Base-by-base conservation (phyloP, 2,329 filamentous ascomycete genomes). In the Pyrenophora seminiperda region DNA sequence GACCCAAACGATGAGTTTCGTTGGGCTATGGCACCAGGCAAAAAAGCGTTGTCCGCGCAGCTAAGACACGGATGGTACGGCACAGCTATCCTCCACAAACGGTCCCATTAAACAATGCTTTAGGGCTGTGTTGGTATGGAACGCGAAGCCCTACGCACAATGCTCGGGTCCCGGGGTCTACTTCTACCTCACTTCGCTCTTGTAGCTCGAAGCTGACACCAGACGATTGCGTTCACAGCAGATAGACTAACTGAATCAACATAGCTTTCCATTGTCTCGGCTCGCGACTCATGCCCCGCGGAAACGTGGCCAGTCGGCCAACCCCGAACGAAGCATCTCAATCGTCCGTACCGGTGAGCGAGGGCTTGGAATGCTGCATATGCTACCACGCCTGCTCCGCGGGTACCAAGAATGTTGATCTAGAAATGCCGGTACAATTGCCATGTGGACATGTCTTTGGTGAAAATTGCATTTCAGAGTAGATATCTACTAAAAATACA, bases 371-470 rank as follows among this genome's bases (percentile, higher is more conserved):
- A 7, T 62, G 56, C 34, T 56, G 37, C 33, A 62, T 53, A 19
- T 63, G 55, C 37, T 58, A 50, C 27, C 34, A 48, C 27, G 18
- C 47, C 7, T 60, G 57, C 47, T 40, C 29, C 27, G 37, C 34
- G 34, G 31, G 36, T 41, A 41, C 11, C 27, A 27, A 32, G 36
- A 34, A 34, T 14, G 18, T 42, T 5, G 42, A 40, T 40, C 29
- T 50, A 14, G 55, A 62, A 32, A 18, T 39, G n/a, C 53, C 53
- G 19, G 27, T 54, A 14, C 44, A 56, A 29, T 55, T 59, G 14
- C 24, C 31, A 11, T 61, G 50, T 43, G 43, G 56, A 7, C 59
- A 62, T 49, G 36, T 55, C 32, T 59, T 59, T 46, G 59, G 59
- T n/a, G 31, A 24, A 15, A 43, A 32, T 13, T 61, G 54, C 41